Conservation (phyloP, 176 grass and related monocot genomes). For the Oryza meyeriana region DNA sequence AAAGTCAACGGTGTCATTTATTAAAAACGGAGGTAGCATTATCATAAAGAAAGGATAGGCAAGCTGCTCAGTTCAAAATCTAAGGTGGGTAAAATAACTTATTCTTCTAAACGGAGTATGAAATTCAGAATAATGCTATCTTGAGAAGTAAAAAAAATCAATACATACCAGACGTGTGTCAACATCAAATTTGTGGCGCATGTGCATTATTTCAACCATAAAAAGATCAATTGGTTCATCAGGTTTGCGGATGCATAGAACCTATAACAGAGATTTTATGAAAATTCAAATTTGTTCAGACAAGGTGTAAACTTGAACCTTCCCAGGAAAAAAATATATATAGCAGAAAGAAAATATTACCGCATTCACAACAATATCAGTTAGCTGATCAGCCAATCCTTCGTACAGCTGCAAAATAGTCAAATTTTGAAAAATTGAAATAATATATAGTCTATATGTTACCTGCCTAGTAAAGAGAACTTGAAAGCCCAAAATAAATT, state of each 20-base stretch:
- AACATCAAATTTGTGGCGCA: conserved; percentile 97
- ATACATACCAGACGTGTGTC: conserved; percentile 80
- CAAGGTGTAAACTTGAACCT: not conserved
- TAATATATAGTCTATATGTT: not conserved
- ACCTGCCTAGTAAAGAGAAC: not conserved
- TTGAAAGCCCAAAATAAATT: not conserved
- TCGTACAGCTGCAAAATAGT: conserved; percentile 71
- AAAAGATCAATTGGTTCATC: conserved; percentile 94
- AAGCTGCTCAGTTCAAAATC: not conserved
- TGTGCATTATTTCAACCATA: conserved; percentile 99
- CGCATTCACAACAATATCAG: conserved; percentile 75
- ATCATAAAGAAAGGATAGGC: not conserved
- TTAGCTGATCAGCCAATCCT: conserved; percentile 87
- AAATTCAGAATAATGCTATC: not conserved
- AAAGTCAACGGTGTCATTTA: too few relatives aligned
- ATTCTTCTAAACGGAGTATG: not conserved
- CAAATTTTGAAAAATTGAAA: conserved; percentile 13
- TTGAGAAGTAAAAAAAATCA: conserved; percentile 8
- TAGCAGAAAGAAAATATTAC: conserved; percentile 40
- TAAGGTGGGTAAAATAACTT: not conserved
- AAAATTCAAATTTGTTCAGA: not conserved
- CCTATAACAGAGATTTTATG: conserved; percentile 29
- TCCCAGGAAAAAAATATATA: not conserved
- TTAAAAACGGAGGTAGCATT: too few relatives aligned
- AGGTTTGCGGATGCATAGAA: conserved; percentile 70